Evolutionary conservation across 768 basidiomycete species (phyloP).

Genomic region (Amanita rubescens): DNA sequence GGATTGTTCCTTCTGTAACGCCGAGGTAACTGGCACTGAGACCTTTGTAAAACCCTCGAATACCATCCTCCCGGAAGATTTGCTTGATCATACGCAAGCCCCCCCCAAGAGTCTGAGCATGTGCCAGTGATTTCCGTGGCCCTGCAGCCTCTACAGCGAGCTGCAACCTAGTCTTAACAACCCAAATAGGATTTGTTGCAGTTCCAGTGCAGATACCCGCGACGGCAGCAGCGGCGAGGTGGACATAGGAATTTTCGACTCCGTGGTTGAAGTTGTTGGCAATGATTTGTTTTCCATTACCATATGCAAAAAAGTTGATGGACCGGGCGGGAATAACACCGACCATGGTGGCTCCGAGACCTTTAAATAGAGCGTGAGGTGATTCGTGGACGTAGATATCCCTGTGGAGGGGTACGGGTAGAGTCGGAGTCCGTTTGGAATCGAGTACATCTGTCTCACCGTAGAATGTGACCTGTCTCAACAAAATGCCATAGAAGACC

Average conservation of each 20-base stretch:
- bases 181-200: slow-evolving; percentile 98
- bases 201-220: slow-evolving; percentile 86
- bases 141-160: slow-evolving; percentile 30
- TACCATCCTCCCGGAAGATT: slow-evolving; percentile 76
- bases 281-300: slow-evolving; percentile 90
- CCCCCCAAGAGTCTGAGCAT: slow-evolving; percentile 30
- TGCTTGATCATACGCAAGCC: slow-evolving; percentile 57
- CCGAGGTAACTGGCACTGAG: slow-evolving; percentile 92
- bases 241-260: slow-evolving; percentile 77
- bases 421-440: not conserved
- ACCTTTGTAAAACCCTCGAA: slow-evolving; percentile 90
- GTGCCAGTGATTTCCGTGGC: slow-evolving; percentile 17
- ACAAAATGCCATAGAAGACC: slow-evolving; percentile 88
- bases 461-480: slow-evolving; percentile 85
- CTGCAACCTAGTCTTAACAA: slow-evolving; percentile 95
- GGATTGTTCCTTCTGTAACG: slow-evolving; percentile 92
- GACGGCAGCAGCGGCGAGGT: slow-evolving; percentile 76
- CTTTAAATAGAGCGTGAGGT: slow-evolving; percentile 84
- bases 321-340: slow-evolving; percentile 94
- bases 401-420: slow-evolving; percentile 27
- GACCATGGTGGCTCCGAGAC: slow-evolving; percentile 88
- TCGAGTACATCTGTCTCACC: slow-evolving; percentile 40
- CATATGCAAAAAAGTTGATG: slow-evolving; percentile 97
- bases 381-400: slow-evolving; percentile 89
- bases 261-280: slow-evolving; percentile 77